Percentiles rank a stretch among this genome's conserved stretches.
Evolutionary conservation across 495 filamentous ascomycete species (phyloP).

Genomic region (Aspergillus asperescens): DNA sequence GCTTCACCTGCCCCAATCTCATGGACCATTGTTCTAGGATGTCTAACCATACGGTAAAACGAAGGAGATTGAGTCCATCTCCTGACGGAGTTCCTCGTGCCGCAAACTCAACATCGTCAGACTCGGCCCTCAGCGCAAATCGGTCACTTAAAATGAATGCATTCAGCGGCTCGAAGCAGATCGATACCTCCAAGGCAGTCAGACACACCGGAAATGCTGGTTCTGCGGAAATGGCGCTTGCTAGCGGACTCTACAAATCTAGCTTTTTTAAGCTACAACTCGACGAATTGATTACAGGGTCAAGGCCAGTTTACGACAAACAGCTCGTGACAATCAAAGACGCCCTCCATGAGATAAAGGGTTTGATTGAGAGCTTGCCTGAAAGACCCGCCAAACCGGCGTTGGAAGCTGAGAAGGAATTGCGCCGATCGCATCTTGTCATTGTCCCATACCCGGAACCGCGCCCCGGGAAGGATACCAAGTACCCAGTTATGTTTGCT

Average conservation of each 20-base stretch:
- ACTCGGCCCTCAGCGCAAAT: neutral
- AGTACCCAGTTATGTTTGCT: conserved; percentile 74
- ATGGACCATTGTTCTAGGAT: conserved; percentile 14
- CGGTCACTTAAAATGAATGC: neutral
- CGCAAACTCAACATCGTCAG: neutral
- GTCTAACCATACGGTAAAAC: conserved; percentile 32
- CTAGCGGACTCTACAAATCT: conserved; percentile 55
- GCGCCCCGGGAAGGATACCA: conserved; percentile 61
- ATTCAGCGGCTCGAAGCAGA: conserved; percentile 10
- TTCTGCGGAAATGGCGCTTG: conserved; percentile 38
- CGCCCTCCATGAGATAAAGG: conserved; percentile 66
- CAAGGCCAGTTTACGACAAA: conserved; percentile 63
- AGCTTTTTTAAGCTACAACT: conserved; percentile 83
- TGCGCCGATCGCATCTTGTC: conserved; percentile 61
- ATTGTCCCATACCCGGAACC: conserved; percentile 77
- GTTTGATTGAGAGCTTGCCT: conserved; percentile 66
- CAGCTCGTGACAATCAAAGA: conserved; percentile 60
- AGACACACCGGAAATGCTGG: conserved; percentile 25
- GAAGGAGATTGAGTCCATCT: conserved; percentile 36
- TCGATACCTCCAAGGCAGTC: neutral
- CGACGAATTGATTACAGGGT: conserved; percentile 70
- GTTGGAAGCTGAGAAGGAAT: conserved; percentile 57
- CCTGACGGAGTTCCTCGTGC: conserved; percentile 19
- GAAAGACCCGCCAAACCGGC: conserved; percentile 52
- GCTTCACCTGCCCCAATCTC: neutral